Evolutionary conservation across 1,284 basidiomycete species (phyloP).

Genomic region (Cryptococcus sp.): DNA sequence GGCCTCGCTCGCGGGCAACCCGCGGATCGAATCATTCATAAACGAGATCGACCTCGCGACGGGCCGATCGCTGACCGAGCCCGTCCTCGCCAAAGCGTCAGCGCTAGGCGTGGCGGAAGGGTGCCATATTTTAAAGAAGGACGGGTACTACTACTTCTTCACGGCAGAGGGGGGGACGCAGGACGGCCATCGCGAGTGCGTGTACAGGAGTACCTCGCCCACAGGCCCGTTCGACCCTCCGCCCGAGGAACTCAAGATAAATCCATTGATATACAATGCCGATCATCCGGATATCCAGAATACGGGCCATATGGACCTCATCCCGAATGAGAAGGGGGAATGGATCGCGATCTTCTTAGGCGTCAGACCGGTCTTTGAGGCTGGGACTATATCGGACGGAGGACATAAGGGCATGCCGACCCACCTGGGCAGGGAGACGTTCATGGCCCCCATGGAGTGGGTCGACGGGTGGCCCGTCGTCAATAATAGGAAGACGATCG

Average conservation of each 20-base stretch:
- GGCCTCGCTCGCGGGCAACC: neutral
- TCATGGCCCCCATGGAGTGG: conserved; percentile 29
- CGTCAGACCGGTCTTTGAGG: conserved; percentile 6
- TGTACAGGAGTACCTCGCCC: conserved; percentile 14
- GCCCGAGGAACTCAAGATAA: conserved; percentile 16
- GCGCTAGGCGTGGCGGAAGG: conserved; percentile 27
- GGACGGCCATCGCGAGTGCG: conserved; percentile 24
- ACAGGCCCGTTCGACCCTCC: conserved; percentile 24
- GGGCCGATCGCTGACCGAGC: conserved; percentile 11
- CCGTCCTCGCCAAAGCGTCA: conserved; percentile 8
- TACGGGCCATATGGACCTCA: conserved; percentile 29
- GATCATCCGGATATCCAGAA: conserved; percentile 20
- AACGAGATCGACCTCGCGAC: conserved; percentile 30
- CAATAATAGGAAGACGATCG: conserved; percentile 22
- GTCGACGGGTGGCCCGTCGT: conserved; percentile 30
- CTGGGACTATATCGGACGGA: neutral
- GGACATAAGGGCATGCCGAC: conserved; percentile 2
- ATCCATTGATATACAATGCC: conserved; percentile 26
- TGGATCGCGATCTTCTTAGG: conserved; percentile 27
- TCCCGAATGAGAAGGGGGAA: conserved; percentile 16
- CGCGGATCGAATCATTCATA: conserved; percentile 15
- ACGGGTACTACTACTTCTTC: conserved; percentile 34
- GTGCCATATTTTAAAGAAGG: conserved; percentile 28
- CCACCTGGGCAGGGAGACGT: conserved; percentile 29
- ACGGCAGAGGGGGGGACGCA: conserved; percentile 35